Percentiles rank a stretch among this genome's conserved stretches.
Conservation (phyloP, 2,329 filamentous ascomycete genomes). For the Lojkania enalia region DNA sequence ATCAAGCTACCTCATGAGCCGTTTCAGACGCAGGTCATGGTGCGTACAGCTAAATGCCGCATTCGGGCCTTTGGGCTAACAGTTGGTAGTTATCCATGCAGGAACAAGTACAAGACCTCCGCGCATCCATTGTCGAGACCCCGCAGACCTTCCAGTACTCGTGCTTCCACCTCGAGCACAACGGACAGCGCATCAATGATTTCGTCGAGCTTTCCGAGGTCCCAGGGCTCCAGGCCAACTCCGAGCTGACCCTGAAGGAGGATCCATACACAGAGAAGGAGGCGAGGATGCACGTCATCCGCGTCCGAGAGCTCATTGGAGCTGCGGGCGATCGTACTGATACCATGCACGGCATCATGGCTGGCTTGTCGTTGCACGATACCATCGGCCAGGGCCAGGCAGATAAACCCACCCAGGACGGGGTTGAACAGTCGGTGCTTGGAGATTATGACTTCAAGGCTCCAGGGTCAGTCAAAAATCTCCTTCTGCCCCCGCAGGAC, state of each 20-base stretch:
- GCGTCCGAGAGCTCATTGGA: constrained; percentile 89
- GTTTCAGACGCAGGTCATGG: constrained; percentile 82
- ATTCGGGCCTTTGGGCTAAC: constrained; percentile 33
- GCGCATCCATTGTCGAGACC: constrained; percentile 92
- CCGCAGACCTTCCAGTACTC: constrained; percentile 95
- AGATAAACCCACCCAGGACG: constrained; percentile 28
- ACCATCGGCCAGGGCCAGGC: constrained; percentile 59
- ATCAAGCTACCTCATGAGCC: constrained; percentile 81
- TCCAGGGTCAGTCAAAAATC: constrained; percentile 66
- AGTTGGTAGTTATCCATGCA: constrained; percentile 74
- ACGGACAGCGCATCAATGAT: constrained; percentile 89
- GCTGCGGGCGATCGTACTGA: constrained; percentile 88
- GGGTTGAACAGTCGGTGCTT: constrained; percentile 48
- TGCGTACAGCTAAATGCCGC: constrained; percentile 44
- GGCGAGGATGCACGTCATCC: constrained; percentile 88
- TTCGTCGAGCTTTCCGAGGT: constrained; percentile 92
- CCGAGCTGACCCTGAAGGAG: constrained; percentile 80
- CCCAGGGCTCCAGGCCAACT: constrained; percentile 72
- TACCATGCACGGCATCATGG: constrained; percentile 79
- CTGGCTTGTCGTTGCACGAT: constrained; percentile 87
- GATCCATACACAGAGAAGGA: constrained; percentile 99
- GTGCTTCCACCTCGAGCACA: constrained; percentile 96
- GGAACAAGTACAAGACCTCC: constrained; percentile 96
- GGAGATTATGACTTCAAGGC: constrained; percentile 77
- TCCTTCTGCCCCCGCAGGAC: constrained; percentile 69